Percentiles rank a stretch among this genome's conserved stretches.
Conservation (phyloP, 73 alveolate genomes). For the Blepharisma japonicum region DNA sequence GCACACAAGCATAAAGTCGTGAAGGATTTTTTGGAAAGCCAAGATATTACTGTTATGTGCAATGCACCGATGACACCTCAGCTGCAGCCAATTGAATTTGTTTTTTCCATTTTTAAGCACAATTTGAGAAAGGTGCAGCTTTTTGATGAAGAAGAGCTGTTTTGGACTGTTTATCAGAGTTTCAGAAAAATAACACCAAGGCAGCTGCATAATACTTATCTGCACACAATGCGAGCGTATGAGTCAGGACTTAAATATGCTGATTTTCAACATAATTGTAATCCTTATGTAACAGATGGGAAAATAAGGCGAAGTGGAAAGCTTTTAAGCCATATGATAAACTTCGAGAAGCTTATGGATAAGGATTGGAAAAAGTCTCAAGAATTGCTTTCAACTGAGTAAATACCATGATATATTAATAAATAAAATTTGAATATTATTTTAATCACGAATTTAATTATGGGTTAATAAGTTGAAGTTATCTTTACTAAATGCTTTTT, state of each 20-base stretch:
- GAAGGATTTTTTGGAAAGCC: neutral
- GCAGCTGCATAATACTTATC: neutral
- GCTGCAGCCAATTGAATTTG: neutral
- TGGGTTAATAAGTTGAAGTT: too few species aligned
- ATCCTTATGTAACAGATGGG: too few species aligned
- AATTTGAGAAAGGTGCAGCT: neutral
- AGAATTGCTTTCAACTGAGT: too few species aligned
- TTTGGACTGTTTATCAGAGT: neutral
- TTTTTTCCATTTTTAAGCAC: neutral
- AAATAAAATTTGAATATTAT: too few species aligned
- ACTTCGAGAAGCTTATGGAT: too few species aligned
- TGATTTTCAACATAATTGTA: neutral
- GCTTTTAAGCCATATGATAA: too few species aligned
- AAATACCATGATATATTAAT: too few species aligned
- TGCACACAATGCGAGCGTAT: neutral
- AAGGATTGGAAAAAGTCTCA: too few species aligned
- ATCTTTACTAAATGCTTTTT: too few species aligned
- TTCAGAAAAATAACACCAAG: neutral
- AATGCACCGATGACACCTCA: conserved; percentile 1
- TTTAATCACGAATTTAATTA: too few species aligned
- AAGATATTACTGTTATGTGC: neutral
- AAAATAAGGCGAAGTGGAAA: too few species aligned
- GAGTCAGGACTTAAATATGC: neutral
- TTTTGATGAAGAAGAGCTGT: neutral
- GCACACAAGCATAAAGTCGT: neutral